Percentiles rank a stretch among this genome's conserved stretches.
Evolutionary conservation across 1,284 basidiomycete genomes (phyloP).

Genomic region (Ceratobasidium theobromae): DNA sequence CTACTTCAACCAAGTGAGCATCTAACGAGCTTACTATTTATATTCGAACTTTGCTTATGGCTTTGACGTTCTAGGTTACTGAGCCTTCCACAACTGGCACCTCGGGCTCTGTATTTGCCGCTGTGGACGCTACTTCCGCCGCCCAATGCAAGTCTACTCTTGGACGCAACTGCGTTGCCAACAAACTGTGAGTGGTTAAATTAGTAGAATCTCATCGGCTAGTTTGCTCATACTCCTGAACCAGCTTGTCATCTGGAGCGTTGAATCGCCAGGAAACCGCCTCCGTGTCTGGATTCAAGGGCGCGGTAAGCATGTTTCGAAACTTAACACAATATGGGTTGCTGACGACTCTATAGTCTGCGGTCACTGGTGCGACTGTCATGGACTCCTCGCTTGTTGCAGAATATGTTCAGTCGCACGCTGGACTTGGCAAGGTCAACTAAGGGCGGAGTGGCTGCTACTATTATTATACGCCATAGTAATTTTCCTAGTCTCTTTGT

Average conservation of each 20-base stretch:
- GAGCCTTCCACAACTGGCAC: neutral
- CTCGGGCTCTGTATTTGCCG: neutral
- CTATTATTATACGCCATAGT: no score
- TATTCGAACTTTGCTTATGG: neutral
- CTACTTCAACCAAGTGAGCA: conserved; percentile 18
- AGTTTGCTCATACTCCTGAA: neutral
- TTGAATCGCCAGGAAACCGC: conserved; percentile 6
- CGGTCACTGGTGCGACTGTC: conserved; percentile 1
- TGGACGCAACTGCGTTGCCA: neutral
- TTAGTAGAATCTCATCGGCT: neutral
- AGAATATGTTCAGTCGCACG: conserved; percentile 2
- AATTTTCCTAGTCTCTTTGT: no score
- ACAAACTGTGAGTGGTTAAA: neutral
- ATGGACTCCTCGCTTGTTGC: conserved; percentile 11
- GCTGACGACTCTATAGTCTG: neutral
- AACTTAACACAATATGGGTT: neutral
- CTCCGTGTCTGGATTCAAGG: neutral
- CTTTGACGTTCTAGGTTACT: neutral
- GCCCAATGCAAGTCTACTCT: conserved; percentile 1
- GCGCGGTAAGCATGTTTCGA: neutral
- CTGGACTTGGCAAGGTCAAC: conserved; percentile 11
- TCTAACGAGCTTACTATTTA: neutral
- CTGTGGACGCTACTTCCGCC: neutral
- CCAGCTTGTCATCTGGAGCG: conserved; percentile 3
- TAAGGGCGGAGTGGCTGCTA: no score